These are phyloP conservation scores for Murraya koenigii DNA, from an alignment of 345 rosid species.

Conservation along the genomic window DNA sequence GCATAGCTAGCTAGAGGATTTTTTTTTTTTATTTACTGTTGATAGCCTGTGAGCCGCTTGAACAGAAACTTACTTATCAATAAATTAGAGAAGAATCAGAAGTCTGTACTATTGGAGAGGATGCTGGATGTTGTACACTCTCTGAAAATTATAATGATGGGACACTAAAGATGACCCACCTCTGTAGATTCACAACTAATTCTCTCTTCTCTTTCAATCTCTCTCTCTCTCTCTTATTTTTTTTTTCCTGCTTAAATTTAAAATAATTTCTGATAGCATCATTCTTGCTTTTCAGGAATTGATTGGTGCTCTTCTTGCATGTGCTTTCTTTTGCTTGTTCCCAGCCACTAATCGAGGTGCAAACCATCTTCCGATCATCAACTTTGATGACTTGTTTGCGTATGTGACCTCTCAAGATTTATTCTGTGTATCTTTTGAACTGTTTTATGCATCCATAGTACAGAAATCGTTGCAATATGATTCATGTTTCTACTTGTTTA, in stretches of 20 bases:
- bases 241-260: too few species aligned
- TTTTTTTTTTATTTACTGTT: too few species aligned
- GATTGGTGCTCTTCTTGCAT: conserved; percentile 78
- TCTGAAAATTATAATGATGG: too few species aligned
- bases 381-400: conserved; percentile 82
- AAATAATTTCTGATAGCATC: not conserved
- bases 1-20: too few species aligned
- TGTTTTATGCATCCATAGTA: not conserved
- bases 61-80: too few species aligned
- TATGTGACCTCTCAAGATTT: conserved; percentile 46
- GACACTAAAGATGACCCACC: too few species aligned
- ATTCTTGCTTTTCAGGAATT: conserved; percentile 59
- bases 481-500: not conserved
- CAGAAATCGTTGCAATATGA: not conserved
- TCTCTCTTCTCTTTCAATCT: not conserved
- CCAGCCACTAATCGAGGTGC: conserved; percentile 55
- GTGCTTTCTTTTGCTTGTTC: conserved; percentile 85
- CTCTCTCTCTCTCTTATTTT: not conserved
- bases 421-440: conserved; percentile 18
- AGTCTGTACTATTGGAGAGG: too few species aligned
- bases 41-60: too few species aligned
- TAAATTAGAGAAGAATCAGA: too few species aligned
- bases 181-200: not conserved
- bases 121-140: too few species aligned
- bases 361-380: conserved; percentile 69